Conservation (phyloP, 2,329 filamentous ascomycete genomes). For the Epichloe sibirici region DNA sequence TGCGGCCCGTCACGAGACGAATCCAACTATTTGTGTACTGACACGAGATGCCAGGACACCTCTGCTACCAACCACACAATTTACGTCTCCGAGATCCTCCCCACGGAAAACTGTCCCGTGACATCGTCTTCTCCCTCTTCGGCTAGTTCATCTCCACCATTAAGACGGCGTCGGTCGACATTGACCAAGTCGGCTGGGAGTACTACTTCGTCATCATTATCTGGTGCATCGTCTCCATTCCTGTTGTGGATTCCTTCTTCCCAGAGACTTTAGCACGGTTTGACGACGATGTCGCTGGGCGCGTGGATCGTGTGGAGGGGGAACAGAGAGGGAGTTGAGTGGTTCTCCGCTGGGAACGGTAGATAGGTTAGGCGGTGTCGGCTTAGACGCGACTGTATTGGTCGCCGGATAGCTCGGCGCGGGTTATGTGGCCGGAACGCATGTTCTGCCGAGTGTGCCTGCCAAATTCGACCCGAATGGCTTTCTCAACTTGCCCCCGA, state of each 20-base stretch:
- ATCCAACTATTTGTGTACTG: no score
- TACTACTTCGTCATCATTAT: no score
- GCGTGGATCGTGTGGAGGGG: constrained; percentile 30
- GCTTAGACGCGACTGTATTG: constrained; percentile 14
- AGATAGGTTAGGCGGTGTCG: constrained; percentile 17
- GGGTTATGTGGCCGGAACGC: background rate
- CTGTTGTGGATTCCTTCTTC: no score
- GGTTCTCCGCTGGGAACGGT: constrained; percentile 1
- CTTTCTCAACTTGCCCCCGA: no score
- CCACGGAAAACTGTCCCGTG: constrained; percentile 38
- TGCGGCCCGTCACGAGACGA: no score
- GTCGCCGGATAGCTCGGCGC: constrained; percentile 9
- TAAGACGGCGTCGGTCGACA: constrained; percentile 12
- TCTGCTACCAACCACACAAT: background rate
- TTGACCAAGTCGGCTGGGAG: constrained; percentile 34
- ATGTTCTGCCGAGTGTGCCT: no score
- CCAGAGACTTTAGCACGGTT: no score
- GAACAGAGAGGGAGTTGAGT: constrained; percentile 7
- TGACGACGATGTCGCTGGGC: constrained; percentile 27
- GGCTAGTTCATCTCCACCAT: constrained; percentile 34
- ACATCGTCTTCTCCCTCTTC: constrained; percentile 38
- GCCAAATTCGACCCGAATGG: no score
- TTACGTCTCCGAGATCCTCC: constrained; percentile 26
- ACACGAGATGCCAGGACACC: no score
- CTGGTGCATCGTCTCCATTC: no score